Base-by-base conservation (phyloP, 2,329 filamentous ascomycete species). In the Ascochyta pisi region DNA sequence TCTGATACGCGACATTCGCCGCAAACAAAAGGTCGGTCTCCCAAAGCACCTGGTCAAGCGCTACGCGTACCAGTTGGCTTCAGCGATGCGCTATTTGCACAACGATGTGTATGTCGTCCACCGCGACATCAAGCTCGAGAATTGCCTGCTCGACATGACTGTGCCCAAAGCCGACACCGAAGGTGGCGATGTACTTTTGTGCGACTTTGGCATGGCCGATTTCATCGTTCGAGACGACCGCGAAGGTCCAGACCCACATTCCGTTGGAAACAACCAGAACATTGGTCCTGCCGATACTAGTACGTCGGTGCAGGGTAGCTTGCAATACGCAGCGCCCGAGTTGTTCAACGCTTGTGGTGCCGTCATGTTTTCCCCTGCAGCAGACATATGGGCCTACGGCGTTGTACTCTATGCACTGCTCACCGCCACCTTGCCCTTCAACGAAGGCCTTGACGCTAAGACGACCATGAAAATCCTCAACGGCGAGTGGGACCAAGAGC, bases 141-240 rank as follows among this genome's bases (percentile, higher is more conserved):
- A 89, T 61, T 88, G 86, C 62, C 81, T 89, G 2, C 66, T 89
- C 33, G 85, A 88, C 63, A 81, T 83, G 61, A 76, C 81, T 16
- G 76, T 76, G 6, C 75, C 78, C 3, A 69, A 79, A 7, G 79
- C 81, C 5, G 79, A 79, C 9, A 73, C 71, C 0, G 77, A 82
- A 34, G 80, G 82, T 15, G 85, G 84, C 8, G 82, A 82, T 33
- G 67, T 89, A 6, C 81, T 87, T 4, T 79, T 89, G 5, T 89
- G 86, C 71, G 87, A 89, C 68, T 89, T 89, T 66, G 87, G 87
- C 43, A 86, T 89, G 78, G 86, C 87, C 12, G 86, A 89, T 68
- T 89, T 87, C 77, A 81, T 89, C 60, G 80, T 81, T 22, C 82
- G 78, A 52, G 85, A 86, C 57, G 80, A 81, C 56, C 81, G 81